Percentiles rank a stretch among this genome's conserved stretches.
Evolutionary conservation across 2,329 filamentous ascomycete genomes (phyloP).

Genomic region (Colletotrichum godetiae): DNA sequence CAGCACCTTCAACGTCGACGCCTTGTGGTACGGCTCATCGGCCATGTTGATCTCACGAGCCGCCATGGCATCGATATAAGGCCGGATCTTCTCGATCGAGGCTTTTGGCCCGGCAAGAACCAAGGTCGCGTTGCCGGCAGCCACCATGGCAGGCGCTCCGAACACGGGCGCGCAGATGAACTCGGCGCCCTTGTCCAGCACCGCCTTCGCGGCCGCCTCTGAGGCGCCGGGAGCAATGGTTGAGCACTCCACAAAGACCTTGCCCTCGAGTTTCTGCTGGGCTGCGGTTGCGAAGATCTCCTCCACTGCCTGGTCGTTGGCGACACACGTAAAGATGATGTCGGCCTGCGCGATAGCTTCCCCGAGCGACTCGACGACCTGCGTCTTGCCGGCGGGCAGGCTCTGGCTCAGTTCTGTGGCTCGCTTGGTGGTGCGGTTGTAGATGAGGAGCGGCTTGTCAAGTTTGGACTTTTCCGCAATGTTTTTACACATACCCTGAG

Average conservation of each 20-base stretch:
- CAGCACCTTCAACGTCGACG: conserved; percentile 81
- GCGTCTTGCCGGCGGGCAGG: conserved; percentile 71
- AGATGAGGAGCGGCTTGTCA: conserved; percentile 78
- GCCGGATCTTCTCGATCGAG: conserved; percentile 72
- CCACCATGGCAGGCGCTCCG: conserved; percentile 77
- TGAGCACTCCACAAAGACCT: conserved; percentile 88
- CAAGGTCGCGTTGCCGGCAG: conserved; percentile 76
- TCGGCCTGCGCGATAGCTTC: conserved; percentile 76
- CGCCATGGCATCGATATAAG: conserved; percentile 80
- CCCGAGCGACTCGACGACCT: conserved; percentile 71
- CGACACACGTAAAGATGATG: conserved; percentile 85
- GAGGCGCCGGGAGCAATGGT: conserved; percentile 89
- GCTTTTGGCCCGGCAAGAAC: conserved; percentile 75
- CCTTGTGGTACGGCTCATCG: conserved; percentile 74
- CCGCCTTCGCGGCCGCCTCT: conserved; percentile 69
- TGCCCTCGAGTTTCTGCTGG: conserved; percentile 68
- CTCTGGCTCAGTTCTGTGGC: conserved; percentile 71
- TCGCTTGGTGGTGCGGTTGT: conserved; percentile 80
- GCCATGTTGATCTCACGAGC: conserved; percentile 78
- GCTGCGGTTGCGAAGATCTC: conserved; percentile 70
- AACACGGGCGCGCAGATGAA: conserved; percentile 82
- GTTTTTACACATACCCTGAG: conserved; percentile 85
- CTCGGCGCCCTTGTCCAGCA: conserved; percentile 70
- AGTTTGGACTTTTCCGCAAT: conserved; percentile 81
- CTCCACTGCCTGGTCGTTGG: conserved; percentile 80